Evolutionary conservation across 2,329 filamentous ascomycete species (phyloP), one percentile per base, ranked within the genome.

Genomic region (Fusarium praegraminearum): DNA sequence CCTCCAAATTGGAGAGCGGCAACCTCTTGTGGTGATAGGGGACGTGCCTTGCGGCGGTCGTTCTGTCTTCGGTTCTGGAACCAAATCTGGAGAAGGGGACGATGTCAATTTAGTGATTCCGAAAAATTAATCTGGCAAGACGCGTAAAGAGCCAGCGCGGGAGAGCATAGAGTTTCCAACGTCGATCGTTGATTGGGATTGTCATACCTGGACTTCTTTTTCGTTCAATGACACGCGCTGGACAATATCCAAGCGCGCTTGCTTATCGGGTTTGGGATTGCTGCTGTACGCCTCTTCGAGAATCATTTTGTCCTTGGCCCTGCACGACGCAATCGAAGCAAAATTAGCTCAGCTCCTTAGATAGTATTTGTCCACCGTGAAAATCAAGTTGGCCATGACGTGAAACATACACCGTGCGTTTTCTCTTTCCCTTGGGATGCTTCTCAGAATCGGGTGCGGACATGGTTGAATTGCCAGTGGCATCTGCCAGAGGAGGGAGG

Each of bases 51-150:
- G 72, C 95, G 89, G 74, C 95, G 89, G 78, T 97, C 93, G 80
- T 97, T 97, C 80, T 98, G 95, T 71, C 95, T 88, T 76, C 94
- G 89, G 77, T 98, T 98, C 77, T 98, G 95, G 81, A 98, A 98
- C 95, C 95, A 98, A 74, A 98, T 97, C 95, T 98, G 62, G n/a
- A 50, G 46, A 24, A 47, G 46, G 26, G 57, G 28, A 41, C 38
- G 18, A 52, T 61, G 67, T 73, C 51, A 73, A 72, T 62, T 51
- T 52, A 32, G 38, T 66, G 46, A 22, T 68, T 61, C 43, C 51
- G 35, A 7, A 52, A 30, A 52, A 40, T 22, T 18, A 54, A 52
- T 46, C 45, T 57, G 44, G 24, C 57, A 66, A 66, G 57, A 74
- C 60, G 73, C 67, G 65, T 65, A 33, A 51, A 32, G 49, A 46